phyloP scores from a whole-genome alignment of 1,284 basidiomycete genomes.

The Moesziomyces sp. region DNA sequence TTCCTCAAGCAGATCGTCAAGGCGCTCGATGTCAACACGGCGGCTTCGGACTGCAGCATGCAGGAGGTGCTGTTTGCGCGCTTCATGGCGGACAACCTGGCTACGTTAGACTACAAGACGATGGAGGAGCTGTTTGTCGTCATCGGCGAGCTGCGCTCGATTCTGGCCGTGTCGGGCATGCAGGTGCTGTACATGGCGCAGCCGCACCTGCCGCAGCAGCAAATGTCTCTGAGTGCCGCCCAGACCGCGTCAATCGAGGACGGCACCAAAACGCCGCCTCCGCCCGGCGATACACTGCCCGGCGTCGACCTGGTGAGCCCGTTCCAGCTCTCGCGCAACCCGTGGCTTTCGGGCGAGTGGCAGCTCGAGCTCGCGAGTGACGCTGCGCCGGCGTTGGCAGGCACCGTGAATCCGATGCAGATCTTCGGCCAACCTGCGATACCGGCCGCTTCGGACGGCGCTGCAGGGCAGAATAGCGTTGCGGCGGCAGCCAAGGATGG shows the following conservation, averaged over 20 bases:
- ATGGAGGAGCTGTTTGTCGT: constrained; percentile 90
- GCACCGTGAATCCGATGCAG: constrained; percentile 27
- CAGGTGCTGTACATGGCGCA: constrained; percentile 72
- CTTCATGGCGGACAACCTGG: constrained; percentile 94
- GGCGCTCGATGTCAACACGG: constrained; percentile 79
- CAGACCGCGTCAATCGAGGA: constrained; percentile 4
- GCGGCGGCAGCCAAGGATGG: constrained; percentile 12
- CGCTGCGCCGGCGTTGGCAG: constrained; percentile 8
- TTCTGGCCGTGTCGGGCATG: constrained; percentile 85
- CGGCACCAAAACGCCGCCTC: constrained; percentile 27
- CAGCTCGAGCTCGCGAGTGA: constrained; percentile 30
- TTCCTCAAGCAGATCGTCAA: constrained; percentile 85
- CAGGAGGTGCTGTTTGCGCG: constrained; percentile 75
- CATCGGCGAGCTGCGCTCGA: constrained; percentile 80
- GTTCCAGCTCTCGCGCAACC: constrained; percentile 28
- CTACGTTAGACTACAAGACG: constrained; percentile 90
- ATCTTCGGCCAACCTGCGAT: constrained; percentile 14
- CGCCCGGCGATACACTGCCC: background rate
- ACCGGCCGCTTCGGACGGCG: too few species aligned
- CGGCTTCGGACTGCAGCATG: constrained; percentile 35
- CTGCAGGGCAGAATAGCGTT: background rate
- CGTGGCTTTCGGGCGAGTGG: constrained; percentile 42
- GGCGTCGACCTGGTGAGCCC: constrained; percentile 32
- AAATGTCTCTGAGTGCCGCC: background rate
- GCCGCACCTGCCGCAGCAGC: constrained; percentile 40